Evolutionary conservation across 768 basidiomycete species (phyloP).

Genomic region (Lenzites betulinus): DNA sequence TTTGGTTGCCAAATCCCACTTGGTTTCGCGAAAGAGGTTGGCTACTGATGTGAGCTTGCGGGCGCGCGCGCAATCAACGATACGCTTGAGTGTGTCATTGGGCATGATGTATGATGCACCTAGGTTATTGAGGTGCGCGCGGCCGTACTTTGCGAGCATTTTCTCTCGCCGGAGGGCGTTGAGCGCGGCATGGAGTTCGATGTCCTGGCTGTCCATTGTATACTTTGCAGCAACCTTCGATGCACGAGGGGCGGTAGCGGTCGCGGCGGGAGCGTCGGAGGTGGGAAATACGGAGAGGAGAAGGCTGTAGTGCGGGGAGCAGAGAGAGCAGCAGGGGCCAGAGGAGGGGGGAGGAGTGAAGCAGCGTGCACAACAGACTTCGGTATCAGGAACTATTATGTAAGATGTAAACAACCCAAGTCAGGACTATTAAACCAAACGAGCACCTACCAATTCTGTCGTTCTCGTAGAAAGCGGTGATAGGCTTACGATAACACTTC

Average conservation of each 20-base stretch:
- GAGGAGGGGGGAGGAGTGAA: no score
- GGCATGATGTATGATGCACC: constrained; percentile 26
- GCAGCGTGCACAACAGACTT: no score
- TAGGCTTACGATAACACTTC: constrained; percentile 26
- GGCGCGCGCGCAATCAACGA: constrained; percentile 31
- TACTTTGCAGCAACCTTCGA: constrained; percentile 12
- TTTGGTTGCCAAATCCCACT: constrained; percentile 20
- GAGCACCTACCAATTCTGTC: constrained; percentile 22
- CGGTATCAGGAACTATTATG: constrained; percentile 13
- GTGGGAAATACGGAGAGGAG: no score
- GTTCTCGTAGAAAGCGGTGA: constrained; percentile 28
- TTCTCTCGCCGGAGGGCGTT: constrained; percentile 20
- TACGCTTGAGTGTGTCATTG: constrained; percentile 23
- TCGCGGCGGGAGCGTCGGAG: not conserved
- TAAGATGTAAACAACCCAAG: not conserved
- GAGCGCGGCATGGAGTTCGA: constrained; percentile 17
- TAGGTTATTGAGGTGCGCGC: constrained; percentile 9
- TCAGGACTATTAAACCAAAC: not conserved
- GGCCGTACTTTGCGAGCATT: constrained; percentile 3
- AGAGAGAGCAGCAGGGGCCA: no score
- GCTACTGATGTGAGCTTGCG: constrained; percentile 20
- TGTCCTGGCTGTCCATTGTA: not conserved
- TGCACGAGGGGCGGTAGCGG: not conserved
- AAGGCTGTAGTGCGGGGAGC: no score
- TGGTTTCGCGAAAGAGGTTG: constrained; percentile 25